These are phyloP conservation scores for Oxytropis ochrocephala DNA, from an alignment of 306 rosid genomes.

Conservation along the genomic window DNA sequence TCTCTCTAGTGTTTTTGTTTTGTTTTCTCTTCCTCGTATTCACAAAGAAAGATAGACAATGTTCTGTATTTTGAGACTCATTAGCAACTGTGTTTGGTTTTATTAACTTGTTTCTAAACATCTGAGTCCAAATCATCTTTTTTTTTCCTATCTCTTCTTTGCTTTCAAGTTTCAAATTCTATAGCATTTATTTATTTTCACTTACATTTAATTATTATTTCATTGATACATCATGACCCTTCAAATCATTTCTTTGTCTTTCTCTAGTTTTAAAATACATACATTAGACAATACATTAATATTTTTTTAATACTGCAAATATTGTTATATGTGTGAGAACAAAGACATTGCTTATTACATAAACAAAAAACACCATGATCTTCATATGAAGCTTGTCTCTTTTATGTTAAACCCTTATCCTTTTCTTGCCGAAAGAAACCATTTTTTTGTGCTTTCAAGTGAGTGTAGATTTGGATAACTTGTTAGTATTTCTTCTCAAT, in stretches of 20 bases:
- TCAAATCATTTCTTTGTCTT: slow-evolving; percentile 27
- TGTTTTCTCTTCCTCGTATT: slow-evolving; percentile 14
- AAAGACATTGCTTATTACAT: slow-evolving; percentile 20
- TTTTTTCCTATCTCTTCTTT: neutral
- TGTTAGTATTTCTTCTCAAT: slow-evolving; percentile 31
- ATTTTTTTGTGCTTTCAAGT: slow-evolving; percentile 27
- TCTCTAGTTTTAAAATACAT: slow-evolving; percentile 23
- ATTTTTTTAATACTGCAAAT: neutral
- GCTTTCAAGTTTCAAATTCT: slow-evolving; percentile 27
- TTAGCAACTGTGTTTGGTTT: neutral
- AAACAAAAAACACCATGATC: slow-evolving; percentile 11
- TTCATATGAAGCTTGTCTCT: slow-evolving; percentile 34
- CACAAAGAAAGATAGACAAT: slow-evolving; percentile 30
- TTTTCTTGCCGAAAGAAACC: slow-evolving; percentile 75
- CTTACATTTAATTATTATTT: neutral
- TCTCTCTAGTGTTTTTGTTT: slow-evolving; percentile 13
- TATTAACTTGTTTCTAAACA: neutral
- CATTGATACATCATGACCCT: neutral
- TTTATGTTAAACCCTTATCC: slow-evolving; percentile 50
- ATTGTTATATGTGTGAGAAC: slow-evolving; percentile 11
- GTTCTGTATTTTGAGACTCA: slow-evolving; percentile 19
- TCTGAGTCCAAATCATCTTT: neutral
- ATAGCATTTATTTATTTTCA: slow-evolving; percentile 31
- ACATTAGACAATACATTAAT: too few species aligned
- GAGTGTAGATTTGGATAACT: slow-evolving; percentile 46